Evolutionary conservation across 2,329 filamentous ascomycete genomes (phyloP).

Genomic region (Cladorrhinum sp.): DNA sequence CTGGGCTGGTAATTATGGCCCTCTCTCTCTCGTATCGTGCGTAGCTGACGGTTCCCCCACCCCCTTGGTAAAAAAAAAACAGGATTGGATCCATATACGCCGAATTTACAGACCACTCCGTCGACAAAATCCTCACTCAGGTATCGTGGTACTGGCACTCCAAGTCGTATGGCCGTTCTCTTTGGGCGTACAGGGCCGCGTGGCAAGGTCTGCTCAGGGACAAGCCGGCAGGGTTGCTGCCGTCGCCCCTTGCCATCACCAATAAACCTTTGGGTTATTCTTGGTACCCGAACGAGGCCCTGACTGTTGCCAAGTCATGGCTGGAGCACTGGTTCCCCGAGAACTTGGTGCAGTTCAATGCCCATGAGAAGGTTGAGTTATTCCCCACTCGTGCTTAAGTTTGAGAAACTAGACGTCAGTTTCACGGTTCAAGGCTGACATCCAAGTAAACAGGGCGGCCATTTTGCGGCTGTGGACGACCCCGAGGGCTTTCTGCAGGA

Average conservation of each 20-base stretch:
- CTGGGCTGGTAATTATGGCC: constrained; percentile 43
- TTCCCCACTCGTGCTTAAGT: too few species aligned
- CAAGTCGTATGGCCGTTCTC: constrained; percentile 3
- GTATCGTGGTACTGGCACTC: constrained; percentile 14
- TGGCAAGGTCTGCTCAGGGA: constrained; percentile 9
- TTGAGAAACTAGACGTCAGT: background rate
- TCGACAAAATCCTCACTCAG: constrained; percentile 9
- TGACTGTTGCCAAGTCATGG: constrained; percentile 37
- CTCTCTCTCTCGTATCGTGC: background rate
- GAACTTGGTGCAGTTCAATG: constrained; percentile 11
- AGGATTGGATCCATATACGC: constrained; percentile 11
- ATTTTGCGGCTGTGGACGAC: constrained; percentile 50
- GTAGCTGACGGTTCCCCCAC: background rate
- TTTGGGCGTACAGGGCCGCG: constrained; percentile 6
- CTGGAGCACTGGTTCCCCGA: constrained; percentile 20
- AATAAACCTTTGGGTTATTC: constrained; percentile 46
- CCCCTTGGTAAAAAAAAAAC: too few species aligned
- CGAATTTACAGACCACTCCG: background rate
- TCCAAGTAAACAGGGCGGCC: constrained; percentile 45
- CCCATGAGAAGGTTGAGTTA: constrained; percentile 13
- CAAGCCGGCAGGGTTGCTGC: background rate
- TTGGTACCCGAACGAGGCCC: constrained; percentile 42
- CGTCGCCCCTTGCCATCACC: constrained; percentile 11
- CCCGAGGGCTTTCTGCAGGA: constrained; percentile 41
- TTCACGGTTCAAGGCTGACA: background rate